Evolutionary conservation across 2,329 filamentous ascomycete genomes (phyloP).

Genomic region (Rhinocladiella similis): DNA sequence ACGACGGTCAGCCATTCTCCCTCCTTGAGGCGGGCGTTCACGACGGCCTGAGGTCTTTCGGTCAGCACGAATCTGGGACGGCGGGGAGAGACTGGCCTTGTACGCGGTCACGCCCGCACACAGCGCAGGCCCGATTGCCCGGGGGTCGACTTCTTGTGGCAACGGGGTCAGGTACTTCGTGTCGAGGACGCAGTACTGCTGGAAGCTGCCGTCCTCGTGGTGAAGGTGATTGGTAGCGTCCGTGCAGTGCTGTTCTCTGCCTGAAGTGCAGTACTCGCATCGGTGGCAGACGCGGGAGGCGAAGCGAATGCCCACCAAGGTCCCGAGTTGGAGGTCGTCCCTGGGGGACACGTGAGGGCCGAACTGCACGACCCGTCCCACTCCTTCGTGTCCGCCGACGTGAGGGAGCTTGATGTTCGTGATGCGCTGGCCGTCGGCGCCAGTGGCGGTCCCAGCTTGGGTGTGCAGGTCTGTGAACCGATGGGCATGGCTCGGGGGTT

Average conservation of each 20-base stretch:
- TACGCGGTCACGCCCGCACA: constrained; percentile 49
- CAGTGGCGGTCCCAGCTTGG: constrained; percentile 40
- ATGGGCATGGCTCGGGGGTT: neutral
- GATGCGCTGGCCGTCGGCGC: constrained; percentile 42
- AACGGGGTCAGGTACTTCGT: constrained; percentile 46
- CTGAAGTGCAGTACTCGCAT: constrained; percentile 46
- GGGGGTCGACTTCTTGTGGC: constrained; percentile 45
- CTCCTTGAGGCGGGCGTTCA: constrained; percentile 41
- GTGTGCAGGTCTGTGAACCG: constrained; percentile 40
- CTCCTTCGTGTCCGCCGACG: constrained; percentile 49
- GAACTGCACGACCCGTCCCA: constrained; percentile 43
- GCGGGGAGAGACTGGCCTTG: constrained; percentile 35
- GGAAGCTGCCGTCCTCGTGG: constrained; percentile 49
- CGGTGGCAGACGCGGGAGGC: constrained; percentile 43
- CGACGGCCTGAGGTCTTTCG: constrained; percentile 37
- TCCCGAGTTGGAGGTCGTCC: constrained; percentile 39
- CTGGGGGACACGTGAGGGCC: constrained; percentile 32
- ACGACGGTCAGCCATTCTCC: constrained; percentile 47
- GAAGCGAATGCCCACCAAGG: constrained; percentile 47
- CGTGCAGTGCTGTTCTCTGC: constrained; percentile 43
- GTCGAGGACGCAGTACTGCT: constrained; percentile 47
- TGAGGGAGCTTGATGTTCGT: constrained; percentile 48
- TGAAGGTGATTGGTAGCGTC: constrained; percentile 47
- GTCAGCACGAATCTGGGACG: neutral
- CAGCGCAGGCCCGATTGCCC: constrained; percentile 43